Evolutionary conservation across 192 early-diverging fungal species (phyloP).

Genomic region (Lobosporangium transversale): DNA sequence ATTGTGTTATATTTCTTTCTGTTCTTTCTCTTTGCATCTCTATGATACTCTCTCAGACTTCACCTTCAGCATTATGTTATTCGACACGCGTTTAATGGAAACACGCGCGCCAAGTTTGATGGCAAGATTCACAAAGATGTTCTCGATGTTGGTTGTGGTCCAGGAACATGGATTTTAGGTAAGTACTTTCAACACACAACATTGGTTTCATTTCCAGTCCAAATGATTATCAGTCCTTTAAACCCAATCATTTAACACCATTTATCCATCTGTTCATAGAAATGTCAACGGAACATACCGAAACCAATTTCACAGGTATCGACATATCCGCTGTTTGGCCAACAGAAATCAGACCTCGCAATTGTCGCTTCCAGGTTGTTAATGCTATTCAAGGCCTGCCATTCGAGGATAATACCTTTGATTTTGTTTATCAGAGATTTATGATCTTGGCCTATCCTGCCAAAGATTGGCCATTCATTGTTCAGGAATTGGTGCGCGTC

Average conservation of each 20-base stretch:
- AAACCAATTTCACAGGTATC: constrained; percentile 58
- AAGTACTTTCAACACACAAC: constrained; percentile 2
- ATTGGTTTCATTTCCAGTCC: no score
- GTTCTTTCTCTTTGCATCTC: constrained; percentile 5
- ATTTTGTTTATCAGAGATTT: constrained; percentile 59
- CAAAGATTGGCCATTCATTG: constrained; percentile 52
- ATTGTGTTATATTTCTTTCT: constrained; percentile 1
- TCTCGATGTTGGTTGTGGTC: constrained; percentile 47
- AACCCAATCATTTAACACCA: no score
- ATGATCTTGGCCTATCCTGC: constrained; percentile 51
- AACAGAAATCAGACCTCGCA: constrained; percentile 48
- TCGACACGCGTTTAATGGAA: constrained; percentile 41
- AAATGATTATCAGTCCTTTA: no score
- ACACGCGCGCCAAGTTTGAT: constrained; percentile 51
- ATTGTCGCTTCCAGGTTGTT: constrained; percentile 46
- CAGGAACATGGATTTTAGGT: constrained; percentile 50
- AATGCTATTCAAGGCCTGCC: constrained; percentile 42
- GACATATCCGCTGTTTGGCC: constrained; percentile 59
- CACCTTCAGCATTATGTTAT: constrained; percentile 49
- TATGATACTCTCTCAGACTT: constrained; percentile 13
- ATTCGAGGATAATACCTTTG: constrained; percentile 63
- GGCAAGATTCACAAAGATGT: constrained; percentile 50
- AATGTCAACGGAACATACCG: constrained; percentile 59
- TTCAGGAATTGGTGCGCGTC: constrained; percentile 60
- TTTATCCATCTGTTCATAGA: constrained; percentile 47